A percentile compares a stretch with the other conserved stretches of the same genome.
Evolutionary conservation across 495 filamentous ascomycete species (phyloP).

Genomic region (Chaetomium fimeti): DNA sequence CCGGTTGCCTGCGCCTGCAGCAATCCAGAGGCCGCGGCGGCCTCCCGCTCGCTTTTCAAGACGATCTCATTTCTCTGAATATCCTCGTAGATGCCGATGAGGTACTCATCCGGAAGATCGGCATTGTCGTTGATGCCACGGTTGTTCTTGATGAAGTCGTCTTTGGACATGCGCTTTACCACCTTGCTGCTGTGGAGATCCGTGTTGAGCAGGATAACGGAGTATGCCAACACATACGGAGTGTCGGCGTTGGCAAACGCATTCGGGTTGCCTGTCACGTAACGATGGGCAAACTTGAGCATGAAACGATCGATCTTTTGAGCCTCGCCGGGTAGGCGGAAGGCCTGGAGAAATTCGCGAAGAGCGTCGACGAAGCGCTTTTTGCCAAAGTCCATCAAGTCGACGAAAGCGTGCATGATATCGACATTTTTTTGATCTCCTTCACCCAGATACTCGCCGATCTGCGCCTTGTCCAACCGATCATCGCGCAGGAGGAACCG

Average conservation of each 20-base stretch:
- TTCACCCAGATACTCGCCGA: conserved; percentile 95
- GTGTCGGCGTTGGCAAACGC: conserved; percentile 98
- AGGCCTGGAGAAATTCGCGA: conserved; percentile 87
- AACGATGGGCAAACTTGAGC: conserved; percentile 97
- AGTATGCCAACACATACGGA: conserved; percentile 93
- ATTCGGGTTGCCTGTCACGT: conserved; percentile 90
- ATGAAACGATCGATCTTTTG: conserved; percentile 99
- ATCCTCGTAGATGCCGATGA: conserved; percentile 85
- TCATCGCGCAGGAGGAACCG: conserved; percentile 73
- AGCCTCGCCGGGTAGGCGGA: conserved; percentile 91
- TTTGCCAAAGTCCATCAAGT: conserved; percentile 90
- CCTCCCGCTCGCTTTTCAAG: conserved; percentile 83
- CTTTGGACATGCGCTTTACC: conserved; percentile 83
- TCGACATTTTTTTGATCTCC: conserved; percentile 88
- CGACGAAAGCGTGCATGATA: conserved; percentile 98
- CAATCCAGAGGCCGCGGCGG: conserved; percentile 69
- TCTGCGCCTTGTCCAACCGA: conserved; percentile 79
- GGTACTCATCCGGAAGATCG: conserved; percentile 90
- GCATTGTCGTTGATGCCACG: conserved; percentile 96
- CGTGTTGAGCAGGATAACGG: conserved; percentile 94
- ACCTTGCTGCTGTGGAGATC: conserved; percentile 90
- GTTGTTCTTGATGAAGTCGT: conserved; percentile 99
- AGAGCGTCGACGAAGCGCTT: conserved; percentile 91
- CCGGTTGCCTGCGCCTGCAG: conserved; percentile 60
- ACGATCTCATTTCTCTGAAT: conserved; percentile 92